Evolutionary conservation across 768 basidiomycete genomes (phyloP), one percentile per base, ranked within the genome.

Genomic region (Obba rivulosa): DNA sequence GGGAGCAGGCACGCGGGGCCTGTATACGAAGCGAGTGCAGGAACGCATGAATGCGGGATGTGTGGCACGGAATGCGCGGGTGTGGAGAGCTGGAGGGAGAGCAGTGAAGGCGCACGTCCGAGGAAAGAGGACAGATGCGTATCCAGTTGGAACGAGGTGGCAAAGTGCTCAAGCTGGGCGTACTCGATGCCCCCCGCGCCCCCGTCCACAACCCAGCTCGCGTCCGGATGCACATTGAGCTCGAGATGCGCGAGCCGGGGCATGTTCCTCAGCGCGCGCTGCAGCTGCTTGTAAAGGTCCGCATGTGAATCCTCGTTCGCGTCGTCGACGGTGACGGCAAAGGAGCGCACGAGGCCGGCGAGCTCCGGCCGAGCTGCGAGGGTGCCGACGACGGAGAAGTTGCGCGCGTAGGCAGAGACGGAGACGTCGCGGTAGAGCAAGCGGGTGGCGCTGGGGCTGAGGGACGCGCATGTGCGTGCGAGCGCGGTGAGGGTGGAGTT

Each of bases 91-190:
- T 83, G 77, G 41, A 89, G 75, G 51, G 80, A 72, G 42, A 72
- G 57, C 50, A 90, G 74, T 4, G 71, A 65, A 10, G 79, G 74
- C 0, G 81, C 72, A 43, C 71, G 76, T 48, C 62, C 59, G 48
- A 89, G 77, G 68, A 89, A 88, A 37, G 65, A 59, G 50, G 71
- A 70, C 63, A 87, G 72, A 62, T 80, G 64, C 34, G 64, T 40
- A 64, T 87, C 84, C 51, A 86, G 66, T 46, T 77, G 62, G 58
- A 87, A 81, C 13, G 84, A 78, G 57, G 69, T 81, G 3, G 78
- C 68, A 60, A 88, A 79, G 43, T 71, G 74, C 18, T 66, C 64
- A 41, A 90, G 73, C 53, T 69, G 68, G 28, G 73, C 69, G 59
- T 74, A 83, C 43, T 39, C 35, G 24, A 38, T 18, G 46, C 40